Percentiles rank a stretch among this genome's conserved stretches.
Evolutionary conservation across 2,329 filamentous ascomycete species (phyloP).

Genomic region (Coniochaeta pulveracea): DNA sequence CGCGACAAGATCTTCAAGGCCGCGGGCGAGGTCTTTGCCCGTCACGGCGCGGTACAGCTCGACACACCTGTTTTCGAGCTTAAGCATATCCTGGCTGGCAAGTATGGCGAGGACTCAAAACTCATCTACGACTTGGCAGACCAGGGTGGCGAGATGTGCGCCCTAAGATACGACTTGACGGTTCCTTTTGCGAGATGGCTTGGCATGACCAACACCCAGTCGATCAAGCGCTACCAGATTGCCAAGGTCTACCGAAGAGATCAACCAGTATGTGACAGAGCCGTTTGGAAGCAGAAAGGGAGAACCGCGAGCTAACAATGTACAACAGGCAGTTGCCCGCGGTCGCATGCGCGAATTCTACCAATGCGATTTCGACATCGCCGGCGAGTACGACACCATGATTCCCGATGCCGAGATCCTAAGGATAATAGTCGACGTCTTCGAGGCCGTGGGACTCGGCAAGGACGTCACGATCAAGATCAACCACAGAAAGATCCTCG

Average conservation of each 20-base stretch:
- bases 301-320: constrained; percentile 28
- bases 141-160: constrained; percentile 73
- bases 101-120: constrained; percentile 19
- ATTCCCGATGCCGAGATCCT: constrained; percentile 77
- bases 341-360: constrained; percentile 94
- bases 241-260: constrained; percentile 54
- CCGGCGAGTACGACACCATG: constrained; percentile 80
- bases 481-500: constrained; percentile 89
- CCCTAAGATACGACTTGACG: constrained; percentile 49
- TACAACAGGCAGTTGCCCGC: constrained; percentile 77
- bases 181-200: constrained; percentile 59
- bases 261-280: constrained; percentile 1
- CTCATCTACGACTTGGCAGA: constrained; percentile 75
- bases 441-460: constrained; percentile 53
- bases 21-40: constrained; percentile 15
- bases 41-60: constrained; percentile 59
- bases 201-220: constrained; percentile 77
- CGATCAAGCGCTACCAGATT: constrained; percentile 90
- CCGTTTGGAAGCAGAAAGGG: background rate
- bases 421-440: constrained; percentile 53
- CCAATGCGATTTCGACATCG: constrained; percentile 95
- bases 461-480: constrained; percentile 78
- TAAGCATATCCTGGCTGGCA: constrained; percentile 24
- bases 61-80: constrained; percentile 70
- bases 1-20: constrained; percentile 12